Base-by-base conservation (phyloP, 352 stramenopile genomes). In the Pythium aquatile region DNA sequence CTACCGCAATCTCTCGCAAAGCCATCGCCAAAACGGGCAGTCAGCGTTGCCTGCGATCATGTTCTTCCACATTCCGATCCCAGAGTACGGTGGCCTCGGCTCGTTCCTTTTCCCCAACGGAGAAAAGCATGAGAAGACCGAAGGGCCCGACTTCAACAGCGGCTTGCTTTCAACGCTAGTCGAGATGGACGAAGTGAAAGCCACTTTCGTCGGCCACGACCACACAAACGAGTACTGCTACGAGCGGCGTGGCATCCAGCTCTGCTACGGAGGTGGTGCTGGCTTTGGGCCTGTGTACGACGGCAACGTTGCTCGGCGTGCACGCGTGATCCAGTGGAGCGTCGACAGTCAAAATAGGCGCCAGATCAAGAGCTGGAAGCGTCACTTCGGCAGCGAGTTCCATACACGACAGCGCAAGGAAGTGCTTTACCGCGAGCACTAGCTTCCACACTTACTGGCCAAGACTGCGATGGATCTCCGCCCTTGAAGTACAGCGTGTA, bases 11-110 rank as follows among this genome's bases (percentile, higher is more conserved):
- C 42, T 48, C 42, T 48, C 42, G 42, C 16, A 8, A 48, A 26
- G n/a, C 5, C 42, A 48, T 40, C 35, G 35, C 35, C 35, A 40
- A 10, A 10, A 10, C 5, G 35, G 35, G 9, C 35, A 40, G 35
- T 10, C 35, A 14, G 35, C 35, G 35, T 35, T 78, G 26, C 74
- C 76, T 28, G 76, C 78, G 20, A 67, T 87, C 61, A 85, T 89
- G 78, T 89, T 89, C 61, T 85, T 87, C 67, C 78, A 89, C 61
- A 89, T 85, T 54, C 80, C 80, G 39, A 54, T 89, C 13, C 73
- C 72, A 14, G 76, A 87, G 58, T 89, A 81, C 42, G 42, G 58
- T 0, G 48, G 28, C 2, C 26, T 30, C 17, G 61, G 29, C 0
- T 48, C 61, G 37, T 17, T 46, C 16, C 29, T 56, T 1, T 33